phyloP scores from a whole-genome alignment of 2,329 filamentous ascomycete species.

The Monosporascus ibericus region DNA sequence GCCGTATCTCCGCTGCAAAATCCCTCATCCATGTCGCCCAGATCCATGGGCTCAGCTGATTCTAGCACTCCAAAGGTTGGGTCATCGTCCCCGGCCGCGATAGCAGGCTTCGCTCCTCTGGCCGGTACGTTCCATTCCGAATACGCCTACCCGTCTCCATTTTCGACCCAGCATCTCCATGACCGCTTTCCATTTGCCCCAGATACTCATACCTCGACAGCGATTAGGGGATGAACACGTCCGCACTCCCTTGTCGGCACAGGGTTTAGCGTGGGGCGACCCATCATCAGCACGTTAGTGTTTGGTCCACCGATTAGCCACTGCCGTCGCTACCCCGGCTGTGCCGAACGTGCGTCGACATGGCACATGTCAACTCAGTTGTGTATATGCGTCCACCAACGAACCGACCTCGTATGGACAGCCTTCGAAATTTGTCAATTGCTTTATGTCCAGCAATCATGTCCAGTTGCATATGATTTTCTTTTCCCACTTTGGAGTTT shows the following conservation, averaged over 20 bases:
- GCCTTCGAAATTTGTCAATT: background rate
- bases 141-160: constrained; percentile 14
- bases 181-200: constrained; percentile 45
- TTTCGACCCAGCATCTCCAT: constrained; percentile 32
- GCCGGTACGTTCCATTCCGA: constrained; percentile 31
- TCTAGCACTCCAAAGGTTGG: constrained; percentile 30
- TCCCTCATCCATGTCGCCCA: constrained; percentile 15
- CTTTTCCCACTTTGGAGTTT: background rate
- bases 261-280: background rate
- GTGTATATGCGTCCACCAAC: background rate
- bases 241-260: background rate
- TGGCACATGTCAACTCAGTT: too few relatives aligned
- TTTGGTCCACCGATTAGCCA: too few relatives aligned
- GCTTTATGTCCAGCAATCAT: background rate
- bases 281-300: too few relatives aligned
- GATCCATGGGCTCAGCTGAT: constrained; percentile 25
- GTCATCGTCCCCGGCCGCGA: constrained; percentile 39
- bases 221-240: constrained; percentile 34
- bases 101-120: constrained; percentile 38
- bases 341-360: too few relatives aligned
- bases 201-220: constrained; percentile 44
- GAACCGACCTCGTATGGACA: background rate
- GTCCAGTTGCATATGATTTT: background rate
- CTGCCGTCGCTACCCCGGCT: too few relatives aligned
- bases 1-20: constrained; percentile 27